These are phyloP conservation scores for Diplodia sapinea DNA, from an alignment of 2,329 filamentous ascomycete species.

Conservation along the genomic window DNA sequence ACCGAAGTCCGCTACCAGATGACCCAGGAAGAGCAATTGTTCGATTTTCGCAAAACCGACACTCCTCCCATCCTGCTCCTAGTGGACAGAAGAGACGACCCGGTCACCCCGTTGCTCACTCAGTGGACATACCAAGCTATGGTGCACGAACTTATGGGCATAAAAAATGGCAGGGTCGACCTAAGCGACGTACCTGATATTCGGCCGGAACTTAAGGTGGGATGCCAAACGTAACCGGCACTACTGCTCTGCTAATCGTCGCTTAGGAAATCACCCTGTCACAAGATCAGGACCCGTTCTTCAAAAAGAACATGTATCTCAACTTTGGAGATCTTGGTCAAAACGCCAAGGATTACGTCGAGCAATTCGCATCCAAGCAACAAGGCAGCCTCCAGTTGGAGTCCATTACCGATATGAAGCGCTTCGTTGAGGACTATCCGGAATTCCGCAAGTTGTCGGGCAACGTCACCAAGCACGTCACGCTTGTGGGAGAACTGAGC, in stretches of 20 bases:
- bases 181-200: slow-evolving; percentile 83
- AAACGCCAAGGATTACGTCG: slow-evolving; percentile 98
- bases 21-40: slow-evolving; percentile 93
- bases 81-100: slow-evolving; percentile 89
- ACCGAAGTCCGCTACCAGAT: slow-evolving; percentile 91
- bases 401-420: slow-evolving; percentile 98
- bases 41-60: slow-evolving; percentile 94
- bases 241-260: not conserved
- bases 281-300: slow-evolving; percentile 97
- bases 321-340: slow-evolving; percentile 96
- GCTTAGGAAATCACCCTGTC: slow-evolving; percentile 85
- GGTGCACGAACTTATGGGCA: slow-evolving; percentile 95
- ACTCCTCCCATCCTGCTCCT: slow-evolving; percentile 92
- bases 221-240: not conserved
- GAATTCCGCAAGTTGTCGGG: slow-evolving; percentile 96
- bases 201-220: slow-evolving; percentile 75
- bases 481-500: slow-evolving; percentile 90
- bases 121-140: slow-evolving; percentile 99
- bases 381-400: slow-evolving; percentile 96
- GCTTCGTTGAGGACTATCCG: slow-evolving; percentile 97
- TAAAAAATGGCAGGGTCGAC: slow-evolving; percentile 92
- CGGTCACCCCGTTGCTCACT: slow-evolving; percentile 89
- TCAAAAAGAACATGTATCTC: slow-evolving; percentile 98
- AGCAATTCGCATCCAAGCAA: slow-evolving; percentile 97
- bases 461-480: slow-evolving; percentile 98